Conservation (phyloP, 768 basidiomycete genomes). For the Suillus brevipes region DNA sequence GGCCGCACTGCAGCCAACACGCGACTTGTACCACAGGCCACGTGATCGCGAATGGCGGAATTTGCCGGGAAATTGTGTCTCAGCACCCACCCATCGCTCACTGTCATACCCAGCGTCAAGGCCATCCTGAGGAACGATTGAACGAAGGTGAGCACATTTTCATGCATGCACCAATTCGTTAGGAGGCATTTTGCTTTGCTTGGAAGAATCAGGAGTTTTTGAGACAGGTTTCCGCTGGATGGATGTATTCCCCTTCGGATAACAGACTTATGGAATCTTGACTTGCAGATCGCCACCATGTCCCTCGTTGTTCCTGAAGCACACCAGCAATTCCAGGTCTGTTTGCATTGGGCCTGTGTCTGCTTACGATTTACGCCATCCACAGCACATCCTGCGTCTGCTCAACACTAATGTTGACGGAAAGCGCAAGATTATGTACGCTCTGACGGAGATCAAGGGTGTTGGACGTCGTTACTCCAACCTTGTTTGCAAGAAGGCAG, state of each 20-base stretch:
- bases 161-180: not conserved
- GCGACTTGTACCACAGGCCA: conserved; percentile 22
- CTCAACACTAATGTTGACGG: conserved; percentile 99
- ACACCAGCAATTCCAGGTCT: conserved; percentile 93
- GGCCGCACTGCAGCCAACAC: not conserved
- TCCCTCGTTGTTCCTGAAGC: conserved; percentile 96
- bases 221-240: conserved; percentile 20
- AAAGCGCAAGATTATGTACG: conserved; percentile 99
- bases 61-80: conserved; percentile 21
- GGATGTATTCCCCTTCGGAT: conserved; percentile 7
- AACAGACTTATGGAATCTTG: not conserved
- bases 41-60: conserved; percentile 27
- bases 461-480: conserved; percentile 99
- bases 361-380: not conserved
- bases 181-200: not conserved
- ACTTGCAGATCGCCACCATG: conserved; percentile 51
- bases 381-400: conserved; percentile 97
- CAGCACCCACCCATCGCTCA: conserved; percentile 12
- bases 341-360: conserved; percentile 15
- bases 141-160: conserved; percentile 29
- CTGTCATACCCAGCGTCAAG: conserved; percentile 16
- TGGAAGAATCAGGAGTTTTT: not conserved
- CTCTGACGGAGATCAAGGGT: conserved; percentile 99
- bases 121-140: conserved; percentile 19
- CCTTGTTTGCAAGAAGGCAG: conserved; percentile 99